Percentiles rank a stretch among this genome's conserved stretches.
phyloP scores from a whole-genome alignment of 495 filamentous ascomycete species.

The Daldinia loculata region DNA sequence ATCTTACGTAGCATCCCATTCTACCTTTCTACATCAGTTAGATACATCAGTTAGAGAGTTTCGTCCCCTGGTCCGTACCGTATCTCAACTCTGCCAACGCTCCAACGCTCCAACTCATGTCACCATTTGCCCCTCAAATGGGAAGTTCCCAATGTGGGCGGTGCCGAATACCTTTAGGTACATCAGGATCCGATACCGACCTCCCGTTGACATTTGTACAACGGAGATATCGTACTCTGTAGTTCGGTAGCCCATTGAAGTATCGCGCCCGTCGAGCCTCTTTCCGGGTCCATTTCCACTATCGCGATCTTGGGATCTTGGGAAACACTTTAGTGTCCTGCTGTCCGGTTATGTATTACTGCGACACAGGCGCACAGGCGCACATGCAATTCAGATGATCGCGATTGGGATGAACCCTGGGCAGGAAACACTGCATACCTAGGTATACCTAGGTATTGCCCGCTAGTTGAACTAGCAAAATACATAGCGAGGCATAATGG shows the following conservation, averaged over 20 bases:
- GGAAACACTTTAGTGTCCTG: constrained; percentile 7
- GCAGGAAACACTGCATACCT: constrained; percentile 24
- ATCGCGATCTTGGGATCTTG: background rate
- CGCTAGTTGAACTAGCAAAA: background rate
- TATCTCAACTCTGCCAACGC: constrained; percentile 26
- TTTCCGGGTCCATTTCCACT: background rate
- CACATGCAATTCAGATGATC: constrained; percentile 18
- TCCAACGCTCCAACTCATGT: constrained; percentile 22
- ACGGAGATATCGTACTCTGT: constrained; percentile 1
- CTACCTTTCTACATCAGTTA: constrained; percentile 23
- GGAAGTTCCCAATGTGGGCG: constrained; percentile 15
- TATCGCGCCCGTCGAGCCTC: background rate
- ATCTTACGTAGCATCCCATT: constrained; percentile 30
- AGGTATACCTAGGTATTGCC: too few relatives aligned
- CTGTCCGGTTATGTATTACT: constrained; percentile 21
- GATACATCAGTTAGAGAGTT: constrained; percentile 15
- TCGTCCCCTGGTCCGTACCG: constrained; percentile 30
- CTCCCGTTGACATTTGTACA: background rate
- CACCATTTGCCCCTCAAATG: constrained; percentile 32
- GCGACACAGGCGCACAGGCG: background rate
- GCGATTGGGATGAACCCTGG: constrained; percentile 1
- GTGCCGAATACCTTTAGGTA: background rate
- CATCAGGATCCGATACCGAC: background rate
- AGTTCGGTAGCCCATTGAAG: constrained; percentile 11
- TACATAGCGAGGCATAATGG: constrained; percentile 21